A percentile compares a stretch with the other conserved stretches of the same genome.
phyloP scores from a whole-genome alignment of 352 stramenopile species.

The Pythium chondricola region DNA sequence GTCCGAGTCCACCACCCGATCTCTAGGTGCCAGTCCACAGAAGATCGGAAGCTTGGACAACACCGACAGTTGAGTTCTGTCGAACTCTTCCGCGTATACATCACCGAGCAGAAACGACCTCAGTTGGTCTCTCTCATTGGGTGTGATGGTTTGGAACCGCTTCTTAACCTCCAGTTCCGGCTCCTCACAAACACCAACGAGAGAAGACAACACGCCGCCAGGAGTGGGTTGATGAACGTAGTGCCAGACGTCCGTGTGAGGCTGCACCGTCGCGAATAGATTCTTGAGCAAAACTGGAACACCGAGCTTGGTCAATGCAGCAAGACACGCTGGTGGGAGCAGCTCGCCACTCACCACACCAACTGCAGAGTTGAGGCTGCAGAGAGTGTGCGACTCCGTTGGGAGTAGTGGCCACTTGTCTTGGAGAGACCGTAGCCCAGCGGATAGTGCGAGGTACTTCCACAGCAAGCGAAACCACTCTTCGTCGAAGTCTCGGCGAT shows the following conservation, averaged over 20 bases:
- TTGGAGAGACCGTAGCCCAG: constrained; percentile 34
- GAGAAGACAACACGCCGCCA: constrained; percentile 33
- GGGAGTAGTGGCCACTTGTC: constrained; percentile 69
- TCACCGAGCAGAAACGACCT: constrained; percentile 37
- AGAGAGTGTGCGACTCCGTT: constrained; percentile 35
- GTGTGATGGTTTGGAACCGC: constrained; percentile 17
- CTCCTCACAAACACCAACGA: constrained; percentile 3
- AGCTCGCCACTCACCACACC: constrained; percentile 51
- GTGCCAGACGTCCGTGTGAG: constrained; percentile 53
- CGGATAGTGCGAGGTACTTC: constrained; percentile 48
- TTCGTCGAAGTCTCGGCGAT: constrained; percentile 22
- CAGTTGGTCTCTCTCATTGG: constrained; percentile 34
- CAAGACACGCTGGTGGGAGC: constrained; percentile 24
- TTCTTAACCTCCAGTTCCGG: constrained; percentile 11
- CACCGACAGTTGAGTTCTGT: constrained; percentile 23
- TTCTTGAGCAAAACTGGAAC: constrained; percentile 50
- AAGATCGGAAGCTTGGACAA: constrained; percentile 49
- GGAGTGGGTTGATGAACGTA: constrained; percentile 69
- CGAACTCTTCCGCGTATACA: constrained; percentile 35
- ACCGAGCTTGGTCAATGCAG: constrained; percentile 23
- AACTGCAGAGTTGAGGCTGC: constrained; percentile 30
- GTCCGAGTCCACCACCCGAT: constrained; percentile 11
- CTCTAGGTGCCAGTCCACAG: constrained; percentile 22
- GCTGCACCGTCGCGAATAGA: constrained; percentile 46
- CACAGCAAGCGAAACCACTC: constrained; percentile 62